These are phyloP conservation scores for Termitomyces sp. DNA, from an alignment of 768 basidiomycete species.

Conservation along the genomic window DNA sequence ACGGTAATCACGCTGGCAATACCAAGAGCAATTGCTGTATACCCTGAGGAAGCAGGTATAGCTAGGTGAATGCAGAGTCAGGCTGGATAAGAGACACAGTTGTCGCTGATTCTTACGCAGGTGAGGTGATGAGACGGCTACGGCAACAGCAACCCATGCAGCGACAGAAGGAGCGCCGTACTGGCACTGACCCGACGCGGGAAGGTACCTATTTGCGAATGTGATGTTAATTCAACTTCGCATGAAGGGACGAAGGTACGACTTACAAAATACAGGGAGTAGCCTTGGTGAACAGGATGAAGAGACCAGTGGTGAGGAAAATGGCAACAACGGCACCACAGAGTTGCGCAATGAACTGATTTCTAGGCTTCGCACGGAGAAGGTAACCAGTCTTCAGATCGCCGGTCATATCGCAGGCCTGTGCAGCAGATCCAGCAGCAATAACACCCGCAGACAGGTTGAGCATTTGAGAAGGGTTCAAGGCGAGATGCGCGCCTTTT, in stretches of 20 bases:
- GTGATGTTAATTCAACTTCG: not conserved
- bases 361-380: slow-evolving; percentile 55
- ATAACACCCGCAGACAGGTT: slow-evolving; percentile 50
- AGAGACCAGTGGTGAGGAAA: slow-evolving; percentile 54
- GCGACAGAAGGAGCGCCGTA: slow-evolving; percentile 52
- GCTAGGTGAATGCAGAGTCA: slow-evolving; percentile 19
- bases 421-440: slow-evolving; percentile 50
- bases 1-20: slow-evolving; percentile 39
- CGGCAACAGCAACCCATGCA: slow-evolving; percentile 53
- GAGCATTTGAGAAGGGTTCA: slow-evolving; percentile 33
- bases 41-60: slow-evolving; percentile 50
- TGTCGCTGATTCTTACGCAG: slow-evolving; percentile 29
- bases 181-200: slow-evolving; percentile 32
- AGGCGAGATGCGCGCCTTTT: slow-evolving; percentile 35
- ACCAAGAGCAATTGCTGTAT: slow-evolving; percentile 50
- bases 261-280: slow-evolving; percentile 54
- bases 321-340: slow-evolving; percentile 53
- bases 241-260: not conserved
- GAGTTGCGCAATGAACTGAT: slow-evolving; percentile 59
- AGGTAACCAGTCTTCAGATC: slow-evolving; percentile 71
- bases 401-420: slow-evolving; percentile 60
- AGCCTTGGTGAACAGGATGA: slow-evolving; percentile 58
- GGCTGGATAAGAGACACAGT: not conserved
- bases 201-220: slow-evolving; percentile 19
- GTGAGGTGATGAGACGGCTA: slow-evolving; percentile 41